Evolutionary conservation across 768 basidiomycete species (phyloP), one percentile per base, ranked within the genome.

Genomic region (Mrakia hoshinonis): DNA sequence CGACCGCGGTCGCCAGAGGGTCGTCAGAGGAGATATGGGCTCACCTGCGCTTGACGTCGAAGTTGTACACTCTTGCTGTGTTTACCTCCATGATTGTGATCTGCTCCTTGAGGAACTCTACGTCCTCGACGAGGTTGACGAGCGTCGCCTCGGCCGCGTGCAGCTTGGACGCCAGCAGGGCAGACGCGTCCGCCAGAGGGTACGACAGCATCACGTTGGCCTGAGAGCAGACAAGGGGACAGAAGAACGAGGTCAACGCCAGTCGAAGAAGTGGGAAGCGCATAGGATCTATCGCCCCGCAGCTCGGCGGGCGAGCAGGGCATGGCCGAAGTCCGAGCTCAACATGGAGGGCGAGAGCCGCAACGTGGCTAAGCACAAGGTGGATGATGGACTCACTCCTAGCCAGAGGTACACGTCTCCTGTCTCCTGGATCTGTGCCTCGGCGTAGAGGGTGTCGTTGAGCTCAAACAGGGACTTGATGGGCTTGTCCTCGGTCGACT

Each of bases 191-290:
- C 0, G 86, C 84, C 31, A 95, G 81, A 73, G 89, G 89, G 82
- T 99, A 99, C 0, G 92, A 90, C 1, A 99, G 83, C 95, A 98
- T 97, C 2, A 94, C 92, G 74, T 97, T 97, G 9, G 96, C 96
- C 95, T 98, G 74, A 0, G 39, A 48, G 31, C 1, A 51, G 36
- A 49, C 6, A 18, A 20, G 6, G 15, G 6, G 43, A 22, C 34
- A 61, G 22, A 15, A 34, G 15, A 0, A 58, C 15, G 11, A 20
- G 15, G 3, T 13, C 18, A 26, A 31, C 49, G 18, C 34, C 46
- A 38, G n/a, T 20, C 9, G 34, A 11, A 7, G 36, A n/a, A n/a
- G n/a, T n/a, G n/a, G n/a, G n/a, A n/a, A n/a, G n/a, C n/a, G n/a
- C n/a, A n/a, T n/a, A n/a, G n/a, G n/a, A n/a, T n/a, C n/a, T n/a